Percentiles rank a stretch among this genome's conserved stretches.
Evolutionary conservation across 2,329 filamentous ascomycete genomes (phyloP).

Genomic region (Thielaviopsis punctulata): DNA sequence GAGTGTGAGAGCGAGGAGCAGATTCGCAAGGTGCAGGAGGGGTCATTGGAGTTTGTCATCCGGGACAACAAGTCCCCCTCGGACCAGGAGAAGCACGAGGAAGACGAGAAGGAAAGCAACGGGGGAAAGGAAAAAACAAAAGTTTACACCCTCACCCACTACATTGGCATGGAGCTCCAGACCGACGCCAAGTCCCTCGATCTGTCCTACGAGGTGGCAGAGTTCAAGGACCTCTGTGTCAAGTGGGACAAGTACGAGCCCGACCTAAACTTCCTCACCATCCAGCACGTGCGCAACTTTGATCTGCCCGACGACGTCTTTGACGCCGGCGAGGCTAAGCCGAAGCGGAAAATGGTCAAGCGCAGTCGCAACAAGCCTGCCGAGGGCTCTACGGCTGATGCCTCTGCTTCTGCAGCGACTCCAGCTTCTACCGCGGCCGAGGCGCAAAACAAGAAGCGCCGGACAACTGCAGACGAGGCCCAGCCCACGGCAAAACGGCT

Average conservation of each 20-base stretch:
- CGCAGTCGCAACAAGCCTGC: conserved; percentile 18
- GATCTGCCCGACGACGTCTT: conserved; percentile 86
- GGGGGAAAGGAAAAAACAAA: conserved; percentile 17
- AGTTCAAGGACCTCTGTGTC: conserved; percentile 72
- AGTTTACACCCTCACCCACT: conserved; percentile 82
- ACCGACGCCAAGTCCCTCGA: conserved; percentile 64
- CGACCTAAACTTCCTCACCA: conserved; percentile 59
- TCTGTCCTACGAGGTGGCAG: conserved; percentile 63
- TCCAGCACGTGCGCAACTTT: conserved; percentile 72
- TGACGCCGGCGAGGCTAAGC: conserved; percentile 56
- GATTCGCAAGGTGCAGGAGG: conserved; percentile 35
- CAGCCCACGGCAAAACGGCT: no score
- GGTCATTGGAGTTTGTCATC: conserved; percentile 29
- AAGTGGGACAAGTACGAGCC: conserved; percentile 59
- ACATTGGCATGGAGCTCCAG: conserved; percentile 71
- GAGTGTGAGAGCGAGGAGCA: conserved; percentile 39
- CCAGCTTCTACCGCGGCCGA: conserved; percentile 24
- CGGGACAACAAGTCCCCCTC: conserved; percentile 19
- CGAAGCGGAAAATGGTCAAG: conserved; percentile 37
- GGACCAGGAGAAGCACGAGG: conserved; percentile 25
- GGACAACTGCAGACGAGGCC: conserved; percentile 30
- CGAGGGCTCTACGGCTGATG: no score
- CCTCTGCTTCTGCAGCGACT: conserved; percentile 16
- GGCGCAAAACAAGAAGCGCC: conserved; percentile 28
- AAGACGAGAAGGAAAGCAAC: conserved; percentile 15